Conservation (phyloP, 805 yeast species). For the Cyberlindnera veronae region DNA sequence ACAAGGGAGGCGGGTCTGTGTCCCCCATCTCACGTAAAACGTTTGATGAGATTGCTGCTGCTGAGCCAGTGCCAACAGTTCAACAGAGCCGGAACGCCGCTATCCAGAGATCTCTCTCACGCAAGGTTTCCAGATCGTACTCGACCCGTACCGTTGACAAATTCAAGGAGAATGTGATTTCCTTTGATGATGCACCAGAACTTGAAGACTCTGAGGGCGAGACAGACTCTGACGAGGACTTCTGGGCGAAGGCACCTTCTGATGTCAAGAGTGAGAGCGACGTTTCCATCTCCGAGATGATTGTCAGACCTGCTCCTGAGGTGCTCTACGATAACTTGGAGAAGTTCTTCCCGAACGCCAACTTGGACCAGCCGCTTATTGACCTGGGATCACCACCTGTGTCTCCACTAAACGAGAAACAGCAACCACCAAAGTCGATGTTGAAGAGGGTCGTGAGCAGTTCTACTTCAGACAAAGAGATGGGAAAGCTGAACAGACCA, state of each 20-base stretch:
- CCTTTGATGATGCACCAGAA: slow-evolving; percentile 72
- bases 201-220: slow-evolving; percentile 35
- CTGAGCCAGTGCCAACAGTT: neutral
- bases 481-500: slow-evolving; percentile 30
- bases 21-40: slow-evolving; percentile 25
- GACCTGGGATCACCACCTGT: slow-evolving; percentile 64
- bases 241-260: slow-evolving; percentile 53
- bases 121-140: slow-evolving; percentile 5
- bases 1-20: slow-evolving; percentile 24
- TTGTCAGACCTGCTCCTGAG: slow-evolving; percentile 92
- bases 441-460: slow-evolving; percentile 23
- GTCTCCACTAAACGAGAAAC: slow-evolving; percentile 37
- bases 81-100: slow-evolving; percentile 2
- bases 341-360: slow-evolving; percentile 86
- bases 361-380: slow-evolving; percentile 86
- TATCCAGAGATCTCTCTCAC: slow-evolving; percentile 19
- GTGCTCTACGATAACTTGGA: slow-evolving; percentile 90
- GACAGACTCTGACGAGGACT: slow-evolving; percentile 53
- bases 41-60: slow-evolving; percentile 5
- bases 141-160: slow-evolving; percentile 38
- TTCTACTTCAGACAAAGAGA: slow-evolving; percentile 13
- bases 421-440: slow-evolving; percentile 4
- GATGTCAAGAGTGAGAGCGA: slow-evolving; percentile 22
- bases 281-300: slow-evolving; percentile 43
- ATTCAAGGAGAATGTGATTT: slow-evolving; percentile 67